Conservation (phyloP, 2,329 filamentous ascomycete species). For the Aspergillus persii region DNA sequence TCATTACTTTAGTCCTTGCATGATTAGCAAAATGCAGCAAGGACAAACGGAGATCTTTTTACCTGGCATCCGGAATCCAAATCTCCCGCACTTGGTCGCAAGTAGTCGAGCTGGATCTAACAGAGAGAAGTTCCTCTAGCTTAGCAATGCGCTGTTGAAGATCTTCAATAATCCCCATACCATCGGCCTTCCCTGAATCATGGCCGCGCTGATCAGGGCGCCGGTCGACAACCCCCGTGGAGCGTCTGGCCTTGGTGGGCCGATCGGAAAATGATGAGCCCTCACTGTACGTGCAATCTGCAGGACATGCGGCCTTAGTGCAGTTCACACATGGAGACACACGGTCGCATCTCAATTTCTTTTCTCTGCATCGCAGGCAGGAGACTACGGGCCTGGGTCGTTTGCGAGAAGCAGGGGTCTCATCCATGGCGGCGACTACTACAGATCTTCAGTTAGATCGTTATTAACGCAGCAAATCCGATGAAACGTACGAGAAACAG, state of each 20-base stretch:
- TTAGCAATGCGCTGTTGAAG: constrained; percentile 20
- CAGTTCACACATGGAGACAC: constrained; percentile 24
- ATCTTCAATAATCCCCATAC: constrained; percentile 20
- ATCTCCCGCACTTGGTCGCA: not conserved
- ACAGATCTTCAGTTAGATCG: too few relatives aligned
- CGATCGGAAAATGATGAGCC: constrained; percentile 1
- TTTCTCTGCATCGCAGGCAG: constrained; percentile 25
- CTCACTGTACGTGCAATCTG: constrained; percentile 18
- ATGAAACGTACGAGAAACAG: too few relatives aligned
- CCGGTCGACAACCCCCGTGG: not conserved
- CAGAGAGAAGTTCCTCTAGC: constrained; percentile 16
- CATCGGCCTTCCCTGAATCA: not conserved
- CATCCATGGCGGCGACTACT: not conserved
- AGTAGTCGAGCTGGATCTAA: not conserved
- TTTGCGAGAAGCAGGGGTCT: not conserved
- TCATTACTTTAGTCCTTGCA: not conserved
- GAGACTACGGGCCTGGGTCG: constrained; percentile 10
- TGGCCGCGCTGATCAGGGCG: not conserved
- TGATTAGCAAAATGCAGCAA: not conserved
- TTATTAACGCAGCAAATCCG: too few relatives aligned
- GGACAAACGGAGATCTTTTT: not conserved
- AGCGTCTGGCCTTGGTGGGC: constrained; percentile 9
- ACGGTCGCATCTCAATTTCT: constrained; percentile 27
- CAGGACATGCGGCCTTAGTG: constrained; percentile 14
- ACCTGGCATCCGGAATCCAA: constrained; percentile 7